Evolutionary conservation across 192 early-diverging fungal species (phyloP), one percentile per base, ranked within the genome.

Genomic region (Linnemannia schmuckeri): DNA sequence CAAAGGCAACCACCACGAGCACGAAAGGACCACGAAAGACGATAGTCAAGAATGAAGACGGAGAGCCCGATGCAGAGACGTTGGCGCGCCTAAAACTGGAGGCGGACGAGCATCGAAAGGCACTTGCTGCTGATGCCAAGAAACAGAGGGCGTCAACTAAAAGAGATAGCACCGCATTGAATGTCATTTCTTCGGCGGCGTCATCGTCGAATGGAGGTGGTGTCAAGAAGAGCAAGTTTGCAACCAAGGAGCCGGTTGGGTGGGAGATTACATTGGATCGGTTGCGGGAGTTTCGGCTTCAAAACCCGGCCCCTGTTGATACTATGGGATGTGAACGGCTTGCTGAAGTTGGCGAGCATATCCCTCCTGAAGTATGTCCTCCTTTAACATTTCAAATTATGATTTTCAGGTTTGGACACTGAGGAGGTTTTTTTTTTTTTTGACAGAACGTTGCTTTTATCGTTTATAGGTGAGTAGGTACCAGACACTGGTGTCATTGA

Each of bases 271-370:
- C 94, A 1, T 90, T 93, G 84, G 92, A 93, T 52, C 82, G 84
- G 24, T 92, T 98, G 47, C 90, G 94, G 70, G 92, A 93, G 35
- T 97, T 92, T 85, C 89, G 97, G 30, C 83, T 91, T 24, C 80
- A 81, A 8, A 88, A 92, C 76, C 61, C 87, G 35, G 97, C 97
- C 1, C 96, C 96, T 4, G 97, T 98, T 12, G 97, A 98, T 88
- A 95, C 95, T 1, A 95, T 97, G 84, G 97, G 97, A 2, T 98
- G 97, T 89, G 96, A 92, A 54, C 88, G 91, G 38, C 86, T 98
- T 46, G 93, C 93, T 18, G 74, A 78, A 41, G 82, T 76, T 24
- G 87, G 75, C 18, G 83, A 88, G 13, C 68, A 70, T 68, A 83
- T 90, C 44, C 87, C 77, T 0, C 83, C 87, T 17, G 82, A 90